Evolutionary conservation across 2,329 filamentous ascomycete species (phyloP).

Genomic region (Diaporthe eres): DNA sequence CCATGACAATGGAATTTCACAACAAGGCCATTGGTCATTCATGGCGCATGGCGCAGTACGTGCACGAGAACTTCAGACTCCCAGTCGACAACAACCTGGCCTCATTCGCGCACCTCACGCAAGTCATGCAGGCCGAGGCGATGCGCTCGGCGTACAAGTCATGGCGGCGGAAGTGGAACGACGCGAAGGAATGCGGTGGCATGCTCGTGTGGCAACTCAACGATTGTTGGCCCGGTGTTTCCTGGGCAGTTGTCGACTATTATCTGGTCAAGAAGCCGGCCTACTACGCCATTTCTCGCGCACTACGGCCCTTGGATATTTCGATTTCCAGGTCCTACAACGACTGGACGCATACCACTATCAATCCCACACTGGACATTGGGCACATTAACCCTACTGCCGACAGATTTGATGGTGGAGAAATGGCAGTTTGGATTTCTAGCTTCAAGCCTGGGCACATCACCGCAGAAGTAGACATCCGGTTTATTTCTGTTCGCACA

Average conservation of each 20-base stretch:
- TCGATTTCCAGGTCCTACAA: constrained; percentile 13
- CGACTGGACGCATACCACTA: constrained; percentile 18
- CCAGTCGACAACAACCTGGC: constrained; percentile 67
- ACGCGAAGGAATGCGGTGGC: constrained; percentile 81
- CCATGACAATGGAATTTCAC: constrained; percentile 91
- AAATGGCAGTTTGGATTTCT: constrained; percentile 9
- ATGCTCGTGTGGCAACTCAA: constrained; percentile 89
- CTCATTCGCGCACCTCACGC: constrained; percentile 79
- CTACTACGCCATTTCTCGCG: constrained; percentile 83
- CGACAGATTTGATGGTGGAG: neutral
- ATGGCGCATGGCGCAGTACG: constrained; percentile 86
- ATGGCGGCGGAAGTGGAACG: constrained; percentile 84
- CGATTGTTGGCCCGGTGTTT: constrained; percentile 88
- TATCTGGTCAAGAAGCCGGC: constrained; percentile 83
- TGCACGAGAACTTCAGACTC: constrained; percentile 90
- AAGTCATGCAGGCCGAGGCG: constrained; percentile 79
- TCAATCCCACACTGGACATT: constrained; percentile 2
- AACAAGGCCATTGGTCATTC: constrained; percentile 96
- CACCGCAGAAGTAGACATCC: neutral
- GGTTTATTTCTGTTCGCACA: constrained; percentile 8
- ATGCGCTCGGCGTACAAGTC: constrained; percentile 75
- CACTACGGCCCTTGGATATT: constrained; percentile 79
- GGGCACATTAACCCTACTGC: neutral
- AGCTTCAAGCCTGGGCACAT: neutral
- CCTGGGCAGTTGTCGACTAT: constrained; percentile 84